Base-by-base conservation (phyloP, 2,329 filamentous ascomycete genomes). In the Neofusicoccum ribis region DNA sequence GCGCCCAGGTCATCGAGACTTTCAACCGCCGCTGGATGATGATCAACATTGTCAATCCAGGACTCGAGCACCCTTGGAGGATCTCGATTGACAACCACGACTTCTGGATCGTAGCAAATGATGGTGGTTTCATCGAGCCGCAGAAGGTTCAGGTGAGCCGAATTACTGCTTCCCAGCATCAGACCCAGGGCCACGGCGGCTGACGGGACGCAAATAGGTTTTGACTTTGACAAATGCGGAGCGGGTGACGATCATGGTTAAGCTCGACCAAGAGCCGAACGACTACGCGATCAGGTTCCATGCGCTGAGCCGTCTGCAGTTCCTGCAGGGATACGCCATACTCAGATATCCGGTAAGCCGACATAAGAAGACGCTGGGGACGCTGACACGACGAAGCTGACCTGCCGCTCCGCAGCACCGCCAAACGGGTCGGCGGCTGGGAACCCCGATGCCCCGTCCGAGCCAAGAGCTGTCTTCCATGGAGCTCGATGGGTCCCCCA, bases 231-330 rank as follows among this genome's bases (percentile, higher is more conserved):
- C 65, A 36, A 66, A 69, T 51, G 67, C 65, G 8, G 66, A 69
- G 27, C 54, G 66, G 14, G 41, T 69, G 14, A 66, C 66, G 17
- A 67, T 69, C 27, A 66, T 69, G 62, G 47, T 69, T 63, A 66
- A 65, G 7, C 66, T 69, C 9, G 61, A 68, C 43, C 66, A 67
- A 46, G 43, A 59, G 11, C 66, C 67, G 14, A 12, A 51, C 44
- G 67, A 69, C 39, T 69, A 69, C 60, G 62, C 67, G n/a, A 66
- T 69, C 7, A 64, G 67, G 27, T 67, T 69, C 47, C 56, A 69
- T 36, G 65, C 66, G 7, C 58, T 68, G 34, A 69, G 67, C 46
- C 63, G 67, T 17, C 46, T 67, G 23, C 67, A 69, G 44, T 63
- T 64, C n/a, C 51, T 68, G 17, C 67, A 69, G 63, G 65, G 63